Conservation (phyloP, 2,329 filamentous ascomycete genomes). For the Ambrosiella beaveri region DNA sequence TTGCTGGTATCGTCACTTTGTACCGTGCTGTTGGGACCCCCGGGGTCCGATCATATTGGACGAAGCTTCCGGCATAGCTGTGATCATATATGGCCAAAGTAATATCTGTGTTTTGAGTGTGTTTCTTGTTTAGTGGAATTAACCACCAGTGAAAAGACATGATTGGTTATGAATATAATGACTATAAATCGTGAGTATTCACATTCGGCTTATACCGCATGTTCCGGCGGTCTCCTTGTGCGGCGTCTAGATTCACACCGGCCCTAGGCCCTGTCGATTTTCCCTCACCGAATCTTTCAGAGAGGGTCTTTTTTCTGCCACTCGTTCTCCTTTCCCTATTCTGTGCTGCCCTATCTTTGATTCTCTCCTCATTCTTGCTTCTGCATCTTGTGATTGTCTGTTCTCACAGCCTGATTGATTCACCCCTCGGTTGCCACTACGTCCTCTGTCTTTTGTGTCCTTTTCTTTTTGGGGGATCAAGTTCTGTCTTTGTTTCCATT, state of each 20-base stretch:
- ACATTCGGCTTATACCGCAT: neutral
- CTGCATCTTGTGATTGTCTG: conserved; percentile 2
- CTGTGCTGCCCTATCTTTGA: neutral
- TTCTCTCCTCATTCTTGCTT: conserved; percentile 2
- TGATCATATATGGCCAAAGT: neutral
- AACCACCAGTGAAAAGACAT: neutral
- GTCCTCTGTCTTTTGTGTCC: neutral
- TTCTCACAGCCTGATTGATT: neutral
- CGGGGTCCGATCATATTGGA: neutral
- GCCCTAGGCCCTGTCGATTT: neutral
- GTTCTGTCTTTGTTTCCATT: neutral
- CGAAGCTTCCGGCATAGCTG: too few species aligned
- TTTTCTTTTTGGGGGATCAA: neutral
- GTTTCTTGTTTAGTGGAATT: neutral
- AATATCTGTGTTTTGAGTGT: neutral
- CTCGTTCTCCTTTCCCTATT: neutral
- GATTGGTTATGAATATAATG: neutral
- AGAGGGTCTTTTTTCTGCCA: neutral
- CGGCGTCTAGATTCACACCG: neutral
- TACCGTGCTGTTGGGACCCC: conserved; percentile 6
- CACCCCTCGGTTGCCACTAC: neutral
- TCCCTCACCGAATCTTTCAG: conserved; percentile 1
- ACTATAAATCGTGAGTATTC: neutral
- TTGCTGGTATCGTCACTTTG: neutral
- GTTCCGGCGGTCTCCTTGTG: neutral